A percentile compares a stretch with the other conserved stretches of the same genome.
Conservation (phyloP, 2,329 filamentous ascomycete species). For the Rasamsonia emersonii region DNA sequence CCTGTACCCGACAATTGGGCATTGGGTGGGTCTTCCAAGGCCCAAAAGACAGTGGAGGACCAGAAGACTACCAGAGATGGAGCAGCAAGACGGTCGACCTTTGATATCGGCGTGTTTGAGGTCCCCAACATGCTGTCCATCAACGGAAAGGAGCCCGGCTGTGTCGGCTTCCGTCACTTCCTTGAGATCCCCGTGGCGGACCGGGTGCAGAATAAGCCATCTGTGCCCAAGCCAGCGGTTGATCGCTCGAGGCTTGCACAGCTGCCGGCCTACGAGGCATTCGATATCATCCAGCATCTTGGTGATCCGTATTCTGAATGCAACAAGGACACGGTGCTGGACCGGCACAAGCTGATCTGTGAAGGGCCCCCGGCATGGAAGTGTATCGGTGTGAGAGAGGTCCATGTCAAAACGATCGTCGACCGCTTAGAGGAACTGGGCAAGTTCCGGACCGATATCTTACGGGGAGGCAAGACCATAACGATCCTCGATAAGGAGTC, state of each 20-base stretch:
- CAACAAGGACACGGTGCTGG: constrained; percentile 24
- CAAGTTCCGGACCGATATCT: constrained; percentile 24
- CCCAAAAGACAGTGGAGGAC: constrained; percentile 16
- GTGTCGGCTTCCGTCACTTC: constrained; percentile 39
- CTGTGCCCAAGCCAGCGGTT: constrained; percentile 11
- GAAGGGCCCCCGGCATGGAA: constrained; percentile 34
- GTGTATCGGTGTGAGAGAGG: constrained; percentile 32
- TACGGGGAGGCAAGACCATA: constrained; percentile 20
- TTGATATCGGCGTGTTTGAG: constrained; percentile 39
- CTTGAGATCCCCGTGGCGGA: constrained; percentile 39
- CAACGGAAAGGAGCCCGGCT: constrained; percentile 38
- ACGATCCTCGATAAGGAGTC: constrained; percentile 29
- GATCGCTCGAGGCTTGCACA: constrained; percentile 16
- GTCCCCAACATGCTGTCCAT: constrained; percentile 41
- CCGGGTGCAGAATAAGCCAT: constrained; percentile 15
- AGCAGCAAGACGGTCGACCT: constrained; percentile 28
- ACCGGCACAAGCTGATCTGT: constrained; percentile 27
- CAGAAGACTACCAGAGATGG: constrained; percentile 10
- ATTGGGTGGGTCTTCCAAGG: constrained; percentile 19
- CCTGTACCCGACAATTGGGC: constrained; percentile 31
- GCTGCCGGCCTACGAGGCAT: constrained; percentile 22
- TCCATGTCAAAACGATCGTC: constrained; percentile 23
- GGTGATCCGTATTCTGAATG: constrained; percentile 29
- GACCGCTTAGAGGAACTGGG: constrained; percentile 27
- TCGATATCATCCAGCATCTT: constrained; percentile 25